Conservation (phyloP, 148 eudicot genomes). For the Camellia granthamiana region DNA sequence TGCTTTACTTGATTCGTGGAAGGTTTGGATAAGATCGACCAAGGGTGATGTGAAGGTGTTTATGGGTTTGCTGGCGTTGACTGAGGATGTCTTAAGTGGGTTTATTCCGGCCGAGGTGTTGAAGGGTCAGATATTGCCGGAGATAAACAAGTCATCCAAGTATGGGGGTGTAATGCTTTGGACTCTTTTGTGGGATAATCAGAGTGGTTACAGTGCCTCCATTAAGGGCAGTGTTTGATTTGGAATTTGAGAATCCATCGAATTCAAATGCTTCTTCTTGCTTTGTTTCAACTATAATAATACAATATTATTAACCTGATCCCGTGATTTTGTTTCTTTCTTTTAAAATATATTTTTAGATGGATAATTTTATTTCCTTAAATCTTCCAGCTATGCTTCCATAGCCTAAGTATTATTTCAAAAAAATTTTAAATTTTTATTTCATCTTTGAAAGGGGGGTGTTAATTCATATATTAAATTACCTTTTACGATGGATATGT, state of each 20-base stretch:
- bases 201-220: slow-evolving; percentile 56
- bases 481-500: too few relatives aligned
- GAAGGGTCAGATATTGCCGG: slow-evolving; percentile 51
- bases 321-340: too few relatives aligned
- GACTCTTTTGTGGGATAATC: slow-evolving; percentile 78
- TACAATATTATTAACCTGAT: too few relatives aligned
- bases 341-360: too few relatives aligned
- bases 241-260: neutral
- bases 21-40: slow-evolving; percentile 48
- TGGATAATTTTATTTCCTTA: too few relatives aligned
- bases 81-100: slow-evolving; percentile 76
- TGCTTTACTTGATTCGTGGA: slow-evolving; percentile 56
- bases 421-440: too few relatives aligned
- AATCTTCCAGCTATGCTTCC: too few relatives aligned
- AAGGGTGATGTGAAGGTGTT: slow-evolving; percentile 44
- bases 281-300: neutral
- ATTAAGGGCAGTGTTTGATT: slow-evolving; percentile 46
- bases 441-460: too few relatives aligned
- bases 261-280: neutral
- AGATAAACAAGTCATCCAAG: slow-evolving; percentile 48
- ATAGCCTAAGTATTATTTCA: too few relatives aligned
- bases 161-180: slow-evolving; percentile 96
- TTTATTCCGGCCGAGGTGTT: slow-evolving; percentile 55
- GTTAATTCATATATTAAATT: too few relatives aligned
- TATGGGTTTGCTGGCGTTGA: slow-evolving; percentile 75